Percentiles rank a stretch among this genome's conserved stretches.
These are phyloP conservation scores for Backusella australiensis DNA, from an alignment of 192 early-diverging fungal genomes.

Conservation along the genomic window DNA sequence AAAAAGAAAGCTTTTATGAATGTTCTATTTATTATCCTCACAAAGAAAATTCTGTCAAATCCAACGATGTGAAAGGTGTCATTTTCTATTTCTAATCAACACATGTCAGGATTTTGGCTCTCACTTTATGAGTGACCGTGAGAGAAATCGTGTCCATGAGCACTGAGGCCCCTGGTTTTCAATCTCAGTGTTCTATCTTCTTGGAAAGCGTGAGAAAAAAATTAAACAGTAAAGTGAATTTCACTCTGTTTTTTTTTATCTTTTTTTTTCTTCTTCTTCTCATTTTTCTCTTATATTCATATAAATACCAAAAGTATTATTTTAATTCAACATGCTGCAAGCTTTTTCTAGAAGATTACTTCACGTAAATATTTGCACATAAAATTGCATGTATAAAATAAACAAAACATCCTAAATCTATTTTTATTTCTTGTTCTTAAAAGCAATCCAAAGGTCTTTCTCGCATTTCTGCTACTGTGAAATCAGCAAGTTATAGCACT, in stretches of 20 bases:
- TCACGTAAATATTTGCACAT: slow-evolving; percentile 2
- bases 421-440: background rate
- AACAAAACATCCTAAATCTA: background rate
- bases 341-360: background rate
- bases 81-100: slow-evolving; percentile 1
- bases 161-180: background rate
- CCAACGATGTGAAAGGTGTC: background rate
- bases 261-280: background rate
- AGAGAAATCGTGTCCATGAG: background rate
- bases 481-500: background rate
- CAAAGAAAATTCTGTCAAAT: background rate
- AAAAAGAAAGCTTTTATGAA: too few species aligned
- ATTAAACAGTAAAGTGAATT: background rate
- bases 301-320: background rate
- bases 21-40: too few species aligned
- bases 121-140: background rate
- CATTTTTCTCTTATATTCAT: background rate
- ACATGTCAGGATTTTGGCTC: background rate
- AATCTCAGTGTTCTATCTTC: background rate
- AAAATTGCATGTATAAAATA: background rate
- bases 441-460: background rate
- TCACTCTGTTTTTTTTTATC: background rate
- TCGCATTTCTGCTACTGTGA: background rate
- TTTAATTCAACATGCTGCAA: background rate
- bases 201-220: background rate